Percentiles rank a stretch among this genome's conserved stretches.
These are phyloP conservation scores for Mycena amicta DNA, from an alignment of 768 basidiomycete genomes.

Conservation along the genomic window DNA sequence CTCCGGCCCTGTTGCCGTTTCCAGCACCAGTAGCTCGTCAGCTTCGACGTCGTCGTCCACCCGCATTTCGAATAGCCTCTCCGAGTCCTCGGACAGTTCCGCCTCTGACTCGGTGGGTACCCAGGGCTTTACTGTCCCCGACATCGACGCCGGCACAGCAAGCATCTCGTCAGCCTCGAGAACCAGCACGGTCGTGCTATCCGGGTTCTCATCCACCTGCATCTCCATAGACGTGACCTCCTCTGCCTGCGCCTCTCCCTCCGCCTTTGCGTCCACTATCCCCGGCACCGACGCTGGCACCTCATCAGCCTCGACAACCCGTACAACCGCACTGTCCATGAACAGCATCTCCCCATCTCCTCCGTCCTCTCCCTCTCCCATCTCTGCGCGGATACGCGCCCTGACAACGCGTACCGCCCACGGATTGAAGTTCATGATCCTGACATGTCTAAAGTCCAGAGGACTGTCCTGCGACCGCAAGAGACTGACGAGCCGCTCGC, in stretches of 20 bases:
- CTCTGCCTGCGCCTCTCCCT: background rate
- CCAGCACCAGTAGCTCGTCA: background rate
- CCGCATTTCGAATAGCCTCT: no score
- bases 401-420: background rate
- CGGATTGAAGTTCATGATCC: background rate
- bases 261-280: background rate
- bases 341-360: background rate
- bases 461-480: background rate
- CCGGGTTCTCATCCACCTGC: no score
- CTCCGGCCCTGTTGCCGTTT: no score
- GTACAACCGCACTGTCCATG: background rate
- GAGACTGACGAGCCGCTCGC: background rate
- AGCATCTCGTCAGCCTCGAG: no score
- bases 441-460: background rate
- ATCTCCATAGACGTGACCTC: no score
- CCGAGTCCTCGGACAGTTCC: no score
- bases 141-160: no score
- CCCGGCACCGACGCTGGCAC: background rate
- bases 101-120: no score
- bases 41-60: background rate
- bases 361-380: background rate
- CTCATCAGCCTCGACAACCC: background rate
- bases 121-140: no score
- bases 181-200: no score
- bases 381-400: background rate